Evolutionary conservation across 352 stramenopile species (phyloP).

Genomic region (Phytopythium vexans): DNA sequence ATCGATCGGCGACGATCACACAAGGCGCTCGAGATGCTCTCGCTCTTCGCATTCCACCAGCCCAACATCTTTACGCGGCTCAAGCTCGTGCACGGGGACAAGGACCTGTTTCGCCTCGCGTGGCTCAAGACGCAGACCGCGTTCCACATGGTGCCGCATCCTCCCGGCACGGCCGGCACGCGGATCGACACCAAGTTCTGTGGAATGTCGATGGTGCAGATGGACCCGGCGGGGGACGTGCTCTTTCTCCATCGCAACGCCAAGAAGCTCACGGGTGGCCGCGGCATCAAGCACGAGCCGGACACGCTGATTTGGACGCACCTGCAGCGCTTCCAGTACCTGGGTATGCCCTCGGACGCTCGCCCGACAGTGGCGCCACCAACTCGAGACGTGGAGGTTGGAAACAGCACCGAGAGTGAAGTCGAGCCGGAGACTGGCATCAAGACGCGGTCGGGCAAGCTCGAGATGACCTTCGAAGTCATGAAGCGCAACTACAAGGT

Average conservation of each 20-base stretch:
- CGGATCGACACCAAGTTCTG: slow-evolving; percentile 40
- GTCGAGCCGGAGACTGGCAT: neutral
- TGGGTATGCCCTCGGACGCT: slow-evolving; percentile 9
- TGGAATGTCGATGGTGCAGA: slow-evolving; percentile 48
- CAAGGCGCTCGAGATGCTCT: slow-evolving; percentile 21
- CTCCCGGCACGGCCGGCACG: slow-evolving; percentile 31
- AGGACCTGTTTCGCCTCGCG: slow-evolving; percentile 55
- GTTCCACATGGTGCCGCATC: slow-evolving; percentile 51
- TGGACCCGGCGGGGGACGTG: slow-evolving; percentile 31
- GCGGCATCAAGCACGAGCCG: slow-evolving; percentile 5
- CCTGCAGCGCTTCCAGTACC: slow-evolving; percentile 32
- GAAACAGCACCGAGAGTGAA: neutral
- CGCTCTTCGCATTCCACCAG: slow-evolving; percentile 36
- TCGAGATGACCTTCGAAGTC: slow-evolving; percentile 19
- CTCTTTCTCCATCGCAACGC: slow-evolving; percentile 51
- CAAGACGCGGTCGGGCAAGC: slow-evolving; percentile 4
- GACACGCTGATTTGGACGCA: slow-evolving; percentile 31
- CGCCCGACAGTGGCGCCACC: slow-evolving; percentile 4
- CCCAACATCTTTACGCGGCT: slow-evolving; percentile 32
- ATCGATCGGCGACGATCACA: slow-evolving; percentile 27
- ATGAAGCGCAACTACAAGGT: slow-evolving; percentile 36
- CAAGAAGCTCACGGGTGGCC: slow-evolving; percentile 32
- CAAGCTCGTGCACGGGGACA: slow-evolving; percentile 47
- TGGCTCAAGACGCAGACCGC: slow-evolving; percentile 43
- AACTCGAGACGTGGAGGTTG: too few relatives aligned